Base-by-base conservation (phyloP, 2,329 filamentous ascomycete species). In the Leptographium wingfieldii region DNA sequence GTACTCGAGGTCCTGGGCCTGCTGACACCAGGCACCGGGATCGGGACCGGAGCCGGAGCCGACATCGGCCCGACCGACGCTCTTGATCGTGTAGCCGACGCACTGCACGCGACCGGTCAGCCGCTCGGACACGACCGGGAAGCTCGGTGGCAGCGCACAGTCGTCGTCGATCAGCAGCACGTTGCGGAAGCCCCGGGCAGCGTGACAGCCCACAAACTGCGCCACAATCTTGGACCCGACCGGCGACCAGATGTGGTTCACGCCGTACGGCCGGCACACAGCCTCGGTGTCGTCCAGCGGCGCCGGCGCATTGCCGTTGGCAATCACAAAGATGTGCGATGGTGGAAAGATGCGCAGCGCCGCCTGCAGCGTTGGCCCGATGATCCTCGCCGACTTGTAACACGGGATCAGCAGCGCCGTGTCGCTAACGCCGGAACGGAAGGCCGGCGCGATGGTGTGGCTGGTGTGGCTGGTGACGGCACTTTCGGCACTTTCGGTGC, bases 1-100 rank as follows among this genome's bases (percentile, higher is more conserved):
- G 55, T 60, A 60, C 38, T 60, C 59, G 59, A 60, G 59, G 38
- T 60, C 59, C 59, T 60, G 59, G 3, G 59, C 59, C 46, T 60
- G 59, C 49, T 60, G 59, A 46, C 59, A 60, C 53, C 43, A 57
- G 7, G 54, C 27, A 35, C 59, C 59, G 29, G 33, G 16, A 19
- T 19, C 43, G 43, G 14, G 16, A 7, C 43, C 19, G 33, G 33
- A 35, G 33, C 33, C 33, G 33, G 33, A 7, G 43, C 25, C 38
- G 35, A 38, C 27, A 16, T n/a, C 29, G 58, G 53, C 33, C 33
- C 33, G 33, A 16, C 59, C 59, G 11, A 60, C 59, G 46, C 53
- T 56, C 46, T 57, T 60, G 48, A 60, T 60, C 16, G 59, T 60
- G 55, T 60, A 60, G 48, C 59, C 59, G 55, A 60, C 38, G 54